Evolutionary conservation across 257 asterid genomes (phyloP).

Genomic region (Fraxinus quadrangulata): DNA sequence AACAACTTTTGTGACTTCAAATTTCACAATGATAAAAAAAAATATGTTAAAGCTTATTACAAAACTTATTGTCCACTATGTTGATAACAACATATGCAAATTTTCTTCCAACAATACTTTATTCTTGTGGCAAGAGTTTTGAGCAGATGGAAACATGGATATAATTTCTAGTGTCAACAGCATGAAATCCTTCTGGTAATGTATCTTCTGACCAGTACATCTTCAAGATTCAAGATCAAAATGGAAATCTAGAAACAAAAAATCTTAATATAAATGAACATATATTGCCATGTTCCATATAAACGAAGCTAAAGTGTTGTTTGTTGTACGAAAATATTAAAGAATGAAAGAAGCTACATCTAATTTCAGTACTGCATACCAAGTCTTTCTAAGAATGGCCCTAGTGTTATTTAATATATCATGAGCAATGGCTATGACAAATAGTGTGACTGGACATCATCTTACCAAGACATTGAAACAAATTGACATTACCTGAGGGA

Average conservation of each 20-base stretch:
- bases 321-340: no score
- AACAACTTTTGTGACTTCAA: neutral
- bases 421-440: no score
- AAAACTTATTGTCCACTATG: conserved; percentile 2
- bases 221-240: conserved; percentile 23
- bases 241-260: neutral
- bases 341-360: no score
- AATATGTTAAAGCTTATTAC: neutral
- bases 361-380: no score
- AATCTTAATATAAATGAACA: neutral
- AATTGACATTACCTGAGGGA: neutral
- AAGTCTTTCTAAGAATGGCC: neutral
- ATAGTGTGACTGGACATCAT: no score
- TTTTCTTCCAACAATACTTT: conserved; percentile 20
- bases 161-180: neutral
- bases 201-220: conserved; percentile 10
- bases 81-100: neutral
- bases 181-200: conserved; percentile 2
- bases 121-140: conserved; percentile 4
- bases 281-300: no score
- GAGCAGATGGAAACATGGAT: neutral
- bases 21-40: neutral
- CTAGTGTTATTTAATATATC: no score
- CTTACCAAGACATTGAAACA: no score
- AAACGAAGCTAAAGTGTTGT: no score